Evolutionary conservation across 2,329 filamentous ascomycete species (phyloP).

Genomic region (Trichoderma oligosporum): DNA sequence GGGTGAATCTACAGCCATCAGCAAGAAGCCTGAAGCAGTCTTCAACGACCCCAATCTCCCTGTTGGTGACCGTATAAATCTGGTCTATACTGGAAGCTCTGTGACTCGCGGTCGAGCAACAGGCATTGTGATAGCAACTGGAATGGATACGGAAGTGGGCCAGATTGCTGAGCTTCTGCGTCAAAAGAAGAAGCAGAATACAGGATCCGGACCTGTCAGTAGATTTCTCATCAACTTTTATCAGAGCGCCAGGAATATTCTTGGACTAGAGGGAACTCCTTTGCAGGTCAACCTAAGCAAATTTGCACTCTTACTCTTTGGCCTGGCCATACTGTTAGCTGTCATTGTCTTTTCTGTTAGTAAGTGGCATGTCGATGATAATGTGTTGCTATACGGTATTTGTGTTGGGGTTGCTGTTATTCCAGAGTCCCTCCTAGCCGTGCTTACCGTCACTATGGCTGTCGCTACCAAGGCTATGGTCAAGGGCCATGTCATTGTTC

Average conservation of each 20-base stretch:
- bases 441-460: constrained; percentile 68
- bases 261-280: constrained; percentile 72
- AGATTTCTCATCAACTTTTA: constrained; percentile 42
- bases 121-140: constrained; percentile 66
- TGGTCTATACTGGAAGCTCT: constrained; percentile 69
- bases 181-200: constrained; percentile 46
- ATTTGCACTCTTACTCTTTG: constrained; percentile 77
- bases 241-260: constrained; percentile 48
- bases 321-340: constrained; percentile 59
- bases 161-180: constrained; percentile 69
- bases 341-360: constrained; percentile 60
- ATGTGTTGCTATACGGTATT: constrained; percentile 59
- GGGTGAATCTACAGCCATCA: constrained; percentile 67
- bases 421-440: constrained; percentile 63
- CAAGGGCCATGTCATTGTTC: constrained; percentile 61
- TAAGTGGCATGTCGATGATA: constrained; percentile 49
- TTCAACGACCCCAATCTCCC: constrained; percentile 53
- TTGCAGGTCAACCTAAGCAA: constrained; percentile 82
- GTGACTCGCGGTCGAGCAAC: constrained; percentile 66
- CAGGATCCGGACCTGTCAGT: constrained; percentile 41
- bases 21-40: constrained; percentile 57
- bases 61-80: constrained; percentile 66
- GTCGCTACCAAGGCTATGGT: constrained; percentile 64
- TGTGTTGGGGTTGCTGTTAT: constrained; percentile 62
- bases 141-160: constrained; percentile 71